These are phyloP conservation scores for Meyerozyma carpophila DNA, from an alignment of 1,139 yeast genomes.

Conservation along the genomic window DNA sequence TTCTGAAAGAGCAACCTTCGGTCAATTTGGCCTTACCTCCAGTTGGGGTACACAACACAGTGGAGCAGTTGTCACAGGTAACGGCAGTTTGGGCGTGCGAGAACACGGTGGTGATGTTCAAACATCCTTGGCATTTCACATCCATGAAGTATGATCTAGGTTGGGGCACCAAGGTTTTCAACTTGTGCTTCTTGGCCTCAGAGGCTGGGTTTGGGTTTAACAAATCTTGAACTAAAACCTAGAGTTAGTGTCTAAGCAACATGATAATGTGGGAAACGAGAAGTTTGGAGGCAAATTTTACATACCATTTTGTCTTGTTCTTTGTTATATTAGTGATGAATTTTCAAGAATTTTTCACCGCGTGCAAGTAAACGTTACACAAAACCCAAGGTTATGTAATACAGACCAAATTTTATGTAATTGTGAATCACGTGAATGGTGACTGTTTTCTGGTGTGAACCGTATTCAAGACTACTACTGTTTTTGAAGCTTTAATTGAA, in stretches of 20 bases:
- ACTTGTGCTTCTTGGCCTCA: constrained; percentile 95
- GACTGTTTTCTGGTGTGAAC: neutral
- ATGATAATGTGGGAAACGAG: neutral
- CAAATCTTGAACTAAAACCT: constrained; percentile 30
- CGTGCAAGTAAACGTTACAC: constrained; percentile 2
- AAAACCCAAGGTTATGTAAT: neutral
- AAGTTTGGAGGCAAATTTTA: neutral
- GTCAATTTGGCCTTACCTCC: constrained; percentile 99
- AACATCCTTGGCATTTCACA: constrained; percentile 99
- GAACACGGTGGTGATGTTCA: constrained; percentile 98
- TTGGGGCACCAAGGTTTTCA: constrained; percentile 92
- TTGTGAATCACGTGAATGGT: neutral
- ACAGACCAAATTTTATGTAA: neutral
- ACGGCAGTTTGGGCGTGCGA: constrained; percentile 99
- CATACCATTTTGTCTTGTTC: constrained; percentile 10
- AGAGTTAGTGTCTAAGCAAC: neutral
- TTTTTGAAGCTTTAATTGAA: neutral
- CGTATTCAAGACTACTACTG: neutral
- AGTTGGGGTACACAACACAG: constrained; percentile 97
- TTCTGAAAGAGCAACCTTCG: constrained; percentile 99
- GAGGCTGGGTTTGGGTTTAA: constrained; percentile 96
- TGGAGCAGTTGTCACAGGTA: constrained; percentile 97
- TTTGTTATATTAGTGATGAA: constrained; percentile 3
- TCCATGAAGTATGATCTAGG: constrained; percentile 99
- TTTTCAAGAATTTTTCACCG: constrained; percentile 8